Evolutionary conservation across 768 basidiomycete genomes (phyloP), one percentile per base, ranked within the genome.

Genomic region (Suillus alpinus): DNA sequence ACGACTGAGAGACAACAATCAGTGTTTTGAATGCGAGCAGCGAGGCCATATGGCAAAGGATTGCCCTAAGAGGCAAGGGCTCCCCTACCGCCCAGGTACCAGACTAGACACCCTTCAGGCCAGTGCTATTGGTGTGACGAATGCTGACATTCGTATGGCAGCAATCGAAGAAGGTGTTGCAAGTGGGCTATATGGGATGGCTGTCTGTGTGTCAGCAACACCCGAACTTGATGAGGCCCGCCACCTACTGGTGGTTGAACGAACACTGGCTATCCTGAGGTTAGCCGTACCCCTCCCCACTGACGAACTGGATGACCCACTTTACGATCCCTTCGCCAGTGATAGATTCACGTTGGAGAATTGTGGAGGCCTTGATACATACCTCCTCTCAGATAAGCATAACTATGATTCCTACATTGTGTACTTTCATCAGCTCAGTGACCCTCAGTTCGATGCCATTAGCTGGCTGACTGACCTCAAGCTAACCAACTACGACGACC

Each of bases 211-310:
- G 6, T 6, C 40, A 18, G 18, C 16, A 1, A 1, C 7, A 6
- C 7, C 16, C 6, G 40, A 41, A n/a, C 7, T 41, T 2, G 40
- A 41, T 2, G 18, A 1, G 0, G 18, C 18, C 5, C 16, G 18
- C 1, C 16, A 18, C 1, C 3, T n/a, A 0, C 7, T 41, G 18
- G 1, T 18, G 0, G 40, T 16, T 0, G 6, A 41, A 5, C 40
- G 18, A 7, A 6, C 40, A 6, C 7, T 41, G 12, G 40, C 40
- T 18, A 3, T 26, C 1, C 23, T 41, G n/a, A 1, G 40, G 0
- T 0, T 56, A 7, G 40, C 40, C 7, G 40, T 41, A 6, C 40
- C 40, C 3, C 7, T 41, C 16, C 40, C 40, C 0, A 41, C 40
- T 2, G 18, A 41, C 18, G 40, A 41, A 2, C 2, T 34, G 1